Conservation (phyloP, 2,329 filamentous ascomycete genomes). For the Botrytis elliptica region DNA sequence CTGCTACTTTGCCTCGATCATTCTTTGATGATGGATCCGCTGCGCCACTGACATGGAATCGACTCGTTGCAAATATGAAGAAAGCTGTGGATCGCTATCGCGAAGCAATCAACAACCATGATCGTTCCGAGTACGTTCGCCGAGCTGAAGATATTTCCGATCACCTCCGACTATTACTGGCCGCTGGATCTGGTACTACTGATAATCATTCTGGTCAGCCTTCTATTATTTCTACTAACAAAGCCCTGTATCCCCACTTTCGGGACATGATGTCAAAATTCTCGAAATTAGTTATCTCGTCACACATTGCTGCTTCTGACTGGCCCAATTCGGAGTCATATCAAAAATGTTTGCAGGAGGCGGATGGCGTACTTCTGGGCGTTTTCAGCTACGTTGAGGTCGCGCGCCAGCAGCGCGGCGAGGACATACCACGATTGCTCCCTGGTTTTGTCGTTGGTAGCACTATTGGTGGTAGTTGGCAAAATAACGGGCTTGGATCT, state of each 20-base stretch:
- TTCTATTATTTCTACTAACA: slow-evolving; percentile 99
- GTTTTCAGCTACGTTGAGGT: slow-evolving; percentile 97
- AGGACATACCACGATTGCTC: slow-evolving; percentile 87
- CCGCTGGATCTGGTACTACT: slow-evolving; percentile 92
- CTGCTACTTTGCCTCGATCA: slow-evolving; percentile 66
- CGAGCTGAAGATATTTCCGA: slow-evolving; percentile 98
- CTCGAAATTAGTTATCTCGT: slow-evolving; percentile 97
- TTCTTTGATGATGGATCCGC: slow-evolving; percentile 89
- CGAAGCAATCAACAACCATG: slow-evolving; percentile 79
- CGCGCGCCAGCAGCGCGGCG: slow-evolving; percentile 86
- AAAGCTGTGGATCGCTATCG: slow-evolving; percentile 85
- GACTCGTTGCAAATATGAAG: slow-evolving; percentile 90
- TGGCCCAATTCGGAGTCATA: slow-evolving; percentile 93
- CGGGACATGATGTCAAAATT: slow-evolving; percentile 99
- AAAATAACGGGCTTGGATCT: slow-evolving; percentile 63
- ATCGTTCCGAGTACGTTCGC: slow-evolving; percentile 86
- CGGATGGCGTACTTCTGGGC: slow-evolving; percentile 90
- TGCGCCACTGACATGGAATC: slow-evolving; percentile 81
- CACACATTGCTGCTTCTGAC: slow-evolving; percentile 94
- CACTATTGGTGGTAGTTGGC: slow-evolving; percentile 83
- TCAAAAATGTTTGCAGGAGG: slow-evolving; percentile 92
- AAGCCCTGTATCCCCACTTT: slow-evolving; percentile 94
- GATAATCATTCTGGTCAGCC: slow-evolving; percentile 98
- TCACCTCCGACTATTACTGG: slow-evolving; percentile 87
- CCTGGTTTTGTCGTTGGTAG: slow-evolving; percentile 92